A percentile compares a stretch with the other conserved stretches of the same genome.
phyloP scores from a whole-genome alignment of 805 yeast species.

The Yamadazyma takamatsuzukensis region DNA sequence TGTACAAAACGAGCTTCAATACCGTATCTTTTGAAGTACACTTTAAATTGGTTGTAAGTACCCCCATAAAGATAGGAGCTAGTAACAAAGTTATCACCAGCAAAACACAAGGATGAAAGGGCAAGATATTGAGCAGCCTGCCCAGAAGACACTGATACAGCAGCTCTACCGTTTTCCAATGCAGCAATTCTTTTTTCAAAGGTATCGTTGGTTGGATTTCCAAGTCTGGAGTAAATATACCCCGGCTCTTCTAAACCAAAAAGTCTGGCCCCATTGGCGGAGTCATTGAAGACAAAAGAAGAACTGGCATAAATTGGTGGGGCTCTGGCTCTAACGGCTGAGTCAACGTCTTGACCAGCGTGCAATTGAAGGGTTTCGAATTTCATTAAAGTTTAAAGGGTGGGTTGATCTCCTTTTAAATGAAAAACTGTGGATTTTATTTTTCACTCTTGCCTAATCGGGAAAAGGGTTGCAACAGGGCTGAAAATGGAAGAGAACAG shows the following conservation, averaged over 20 bases:
- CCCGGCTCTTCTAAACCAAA: slow-evolving; percentile 85
- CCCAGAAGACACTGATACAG: slow-evolving; percentile 89
- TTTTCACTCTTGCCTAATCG: too few species aligned
- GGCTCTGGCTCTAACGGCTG: slow-evolving; percentile 73
- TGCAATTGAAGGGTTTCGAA: slow-evolving; percentile 92
- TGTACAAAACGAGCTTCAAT: slow-evolving; percentile 80
- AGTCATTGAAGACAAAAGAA: slow-evolving; percentile 82
- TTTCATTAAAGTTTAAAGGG: slow-evolving; percentile 1
- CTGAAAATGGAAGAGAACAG: not conserved
- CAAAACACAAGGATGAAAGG: slow-evolving; percentile 74
- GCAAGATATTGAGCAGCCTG: slow-evolving; percentile 94
- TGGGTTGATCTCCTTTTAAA: not conserved
- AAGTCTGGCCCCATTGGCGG: slow-evolving; percentile 88
- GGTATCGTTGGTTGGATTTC: slow-evolving; percentile 90
- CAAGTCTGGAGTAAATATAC: slow-evolving; percentile 82
- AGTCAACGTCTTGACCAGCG: slow-evolving; percentile 82
- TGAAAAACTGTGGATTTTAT: slow-evolving; percentile 4
- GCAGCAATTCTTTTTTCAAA: slow-evolving; percentile 92
- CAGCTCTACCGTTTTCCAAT: slow-evolving; percentile 88
- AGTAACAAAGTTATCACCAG: slow-evolving; percentile 87
- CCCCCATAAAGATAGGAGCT: slow-evolving; percentile 92
- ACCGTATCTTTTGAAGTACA: slow-evolving; percentile 84
- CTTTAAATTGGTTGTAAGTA: slow-evolving; percentile 92
- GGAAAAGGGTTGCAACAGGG: not conserved
- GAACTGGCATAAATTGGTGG: slow-evolving; percentile 92